phyloP scores from a whole-genome alignment of 2,329 filamentous ascomycete species.

The Hypoxylon sp. region DNA sequence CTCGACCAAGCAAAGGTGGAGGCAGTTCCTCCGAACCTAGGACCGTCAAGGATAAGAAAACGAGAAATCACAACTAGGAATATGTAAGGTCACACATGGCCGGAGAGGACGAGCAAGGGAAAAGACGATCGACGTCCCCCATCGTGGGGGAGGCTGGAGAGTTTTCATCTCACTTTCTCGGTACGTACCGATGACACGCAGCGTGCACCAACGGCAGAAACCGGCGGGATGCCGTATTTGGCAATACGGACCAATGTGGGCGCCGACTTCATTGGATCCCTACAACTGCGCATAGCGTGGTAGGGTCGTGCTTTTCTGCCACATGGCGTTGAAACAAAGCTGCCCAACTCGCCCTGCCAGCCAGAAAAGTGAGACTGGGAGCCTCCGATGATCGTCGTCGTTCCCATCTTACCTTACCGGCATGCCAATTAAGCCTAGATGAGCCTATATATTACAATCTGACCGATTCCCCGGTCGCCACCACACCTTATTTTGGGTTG shows the following conservation, averaged over 20 bases:
- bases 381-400: slow-evolving; percentile 36
- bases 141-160: slow-evolving; percentile 40
- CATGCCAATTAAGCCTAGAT: slow-evolving; percentile 36
- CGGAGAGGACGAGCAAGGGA: slow-evolving; percentile 13
- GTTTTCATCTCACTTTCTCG: slow-evolving; percentile 12
- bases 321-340: slow-evolving; percentile 39
- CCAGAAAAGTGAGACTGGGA: slow-evolving; percentile 15
- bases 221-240: slow-evolving; percentile 42
- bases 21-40: slow-evolving; percentile 35
- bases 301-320: slow-evolving; percentile 35
- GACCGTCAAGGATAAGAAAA: slow-evolving; percentile 8
- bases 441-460: slow-evolving; percentile 29
- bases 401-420: slow-evolving; percentile 18
- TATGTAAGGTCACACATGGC: slow-evolving; percentile 28
- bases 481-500: slow-evolving; percentile 5
- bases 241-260: slow-evolving; percentile 39
- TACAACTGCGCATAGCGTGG: slow-evolving; percentile 16
- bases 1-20: slow-evolving; percentile 30
- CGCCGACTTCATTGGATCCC: slow-evolving; percentile 28
- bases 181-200: slow-evolving; percentile 21
- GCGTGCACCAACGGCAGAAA: slow-evolving; percentile 36
- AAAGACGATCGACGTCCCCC: slow-evolving; percentile 24
- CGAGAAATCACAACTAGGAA: slow-evolving; percentile 2
- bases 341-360: slow-evolving; percentile 12
- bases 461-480: slow-evolving; percentile 33